These are phyloP conservation scores for Alternaria tenuissima DNA, from an alignment of 2,329 filamentous ascomycete species.

Conservation along the genomic window DNA sequence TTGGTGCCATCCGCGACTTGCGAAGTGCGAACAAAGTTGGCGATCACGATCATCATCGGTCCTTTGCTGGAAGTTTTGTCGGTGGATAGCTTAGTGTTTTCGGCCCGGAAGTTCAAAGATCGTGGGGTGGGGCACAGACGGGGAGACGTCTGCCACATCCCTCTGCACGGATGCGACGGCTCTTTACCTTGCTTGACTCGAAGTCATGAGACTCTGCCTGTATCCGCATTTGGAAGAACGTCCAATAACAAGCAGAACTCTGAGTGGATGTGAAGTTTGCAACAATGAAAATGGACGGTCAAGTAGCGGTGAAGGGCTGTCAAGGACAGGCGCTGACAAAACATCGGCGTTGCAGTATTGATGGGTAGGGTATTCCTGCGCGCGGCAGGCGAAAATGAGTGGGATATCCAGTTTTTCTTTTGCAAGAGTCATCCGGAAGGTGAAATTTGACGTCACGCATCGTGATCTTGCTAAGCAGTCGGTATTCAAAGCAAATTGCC, in stretches of 20 bases:
- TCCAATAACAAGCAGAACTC: background rate
- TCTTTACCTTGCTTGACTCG: slow-evolving; percentile 15
- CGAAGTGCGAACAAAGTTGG: slow-evolving; percentile 31
- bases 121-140: slow-evolving; percentile 20
- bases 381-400: slow-evolving; percentile 3
- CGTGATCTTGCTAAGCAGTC: slow-evolving; percentile 23
- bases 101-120: slow-evolving; percentile 18
- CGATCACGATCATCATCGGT: slow-evolving; percentile 20
- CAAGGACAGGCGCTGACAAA: slow-evolving; percentile 4
- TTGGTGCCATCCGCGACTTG: background rate
- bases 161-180: slow-evolving; percentile 24
- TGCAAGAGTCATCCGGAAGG: slow-evolving; percentile 6
- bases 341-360: background rate
- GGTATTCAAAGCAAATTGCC: slow-evolving; percentile 18
- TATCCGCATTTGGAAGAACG: slow-evolving; percentile 4
- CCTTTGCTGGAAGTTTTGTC: slow-evolving; percentile 20
- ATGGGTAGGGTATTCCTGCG: slow-evolving; percentile 7
- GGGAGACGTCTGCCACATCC: background rate
- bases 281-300: background rate
- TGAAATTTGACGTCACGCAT: slow-evolving; percentile 35
- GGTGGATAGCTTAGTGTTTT: slow-evolving; percentile 16
- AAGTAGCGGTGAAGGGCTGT: slow-evolving; percentile 20
- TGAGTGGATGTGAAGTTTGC: slow-evolving; percentile 1
- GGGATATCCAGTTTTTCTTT: slow-evolving; percentile 9
- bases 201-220: slow-evolving; percentile 7